phyloP scores from a whole-genome alignment of 768 basidiomycete species.

The Amanita rimosa region DNA sequence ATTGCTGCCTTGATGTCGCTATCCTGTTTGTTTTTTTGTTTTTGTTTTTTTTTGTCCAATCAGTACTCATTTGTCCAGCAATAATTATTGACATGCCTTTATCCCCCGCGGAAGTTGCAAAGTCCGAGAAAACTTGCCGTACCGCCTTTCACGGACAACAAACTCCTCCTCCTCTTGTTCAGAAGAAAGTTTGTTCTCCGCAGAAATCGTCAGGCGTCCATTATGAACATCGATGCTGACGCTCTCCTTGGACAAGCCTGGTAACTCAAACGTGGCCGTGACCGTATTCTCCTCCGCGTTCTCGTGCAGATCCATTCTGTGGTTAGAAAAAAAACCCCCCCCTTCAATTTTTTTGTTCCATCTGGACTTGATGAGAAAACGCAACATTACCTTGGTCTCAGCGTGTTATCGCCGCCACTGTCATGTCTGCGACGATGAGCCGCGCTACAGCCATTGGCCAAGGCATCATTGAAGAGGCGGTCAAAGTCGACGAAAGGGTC shows the following conservation, averaged over 20 bases:
- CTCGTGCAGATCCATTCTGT: conserved; percentile 50
- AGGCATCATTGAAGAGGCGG: conserved; percentile 12
- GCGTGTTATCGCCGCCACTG: no score
- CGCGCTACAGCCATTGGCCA: not conserved
- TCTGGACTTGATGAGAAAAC: no score
- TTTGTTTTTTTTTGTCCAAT: no score
- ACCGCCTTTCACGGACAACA: conserved; percentile 40
- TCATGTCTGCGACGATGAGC: not conserved
- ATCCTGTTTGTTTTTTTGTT: no score
- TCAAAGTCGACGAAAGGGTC: not conserved
- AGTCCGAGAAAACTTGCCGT: conserved; percentile 33
- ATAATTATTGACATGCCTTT: conserved; percentile 24
- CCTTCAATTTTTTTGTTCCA: no score
- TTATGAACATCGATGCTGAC: conserved; percentile 42
- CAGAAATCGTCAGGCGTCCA: conserved; percentile 39
- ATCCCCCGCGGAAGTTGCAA: conserved; percentile 43
- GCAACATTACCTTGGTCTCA: not conserved
- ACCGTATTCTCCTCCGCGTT: conserved; percentile 34
- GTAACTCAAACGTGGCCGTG: conserved; percentile 52
- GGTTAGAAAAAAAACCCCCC: not conserved
- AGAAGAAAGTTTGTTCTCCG: conserved; percentile 28
- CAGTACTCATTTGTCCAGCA: not conserved
- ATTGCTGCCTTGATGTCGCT: conserved; percentile 30
- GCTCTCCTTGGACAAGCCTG: conserved; percentile 43
- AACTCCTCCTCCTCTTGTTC: conserved; percentile 28